Evolutionary conservation across 768 basidiomycete species (phyloP).

Genomic region (Floccularia luteovirens): DNA sequence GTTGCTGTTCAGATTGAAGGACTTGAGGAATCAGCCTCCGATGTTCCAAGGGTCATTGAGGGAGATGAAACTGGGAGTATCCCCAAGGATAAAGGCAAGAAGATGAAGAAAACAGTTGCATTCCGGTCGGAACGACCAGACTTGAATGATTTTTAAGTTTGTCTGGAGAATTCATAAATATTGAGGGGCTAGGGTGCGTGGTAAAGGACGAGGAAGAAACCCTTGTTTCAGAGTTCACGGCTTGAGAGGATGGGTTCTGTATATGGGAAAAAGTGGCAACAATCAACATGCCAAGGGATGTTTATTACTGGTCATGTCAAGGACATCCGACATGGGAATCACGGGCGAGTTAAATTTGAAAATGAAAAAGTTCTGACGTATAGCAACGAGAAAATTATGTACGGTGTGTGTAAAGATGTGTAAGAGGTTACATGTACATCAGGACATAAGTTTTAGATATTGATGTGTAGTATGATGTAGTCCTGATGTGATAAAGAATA

Average conservation of each 20-base stretch:
- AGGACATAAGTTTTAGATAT: no score
- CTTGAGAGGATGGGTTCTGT: conserved; percentile 3
- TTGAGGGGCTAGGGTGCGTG: neutral
- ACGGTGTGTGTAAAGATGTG: no score
- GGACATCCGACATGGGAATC: no score
- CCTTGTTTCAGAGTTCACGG: conserved; percentile 4
- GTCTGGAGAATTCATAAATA: neutral
- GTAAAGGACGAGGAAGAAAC: neutral
- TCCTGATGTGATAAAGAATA: no score
- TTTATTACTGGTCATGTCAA: neutral
- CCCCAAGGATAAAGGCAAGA: conserved; percentile 21
- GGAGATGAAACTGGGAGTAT: conserved; percentile 10
- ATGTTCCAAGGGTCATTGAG: conserved; percentile 5
- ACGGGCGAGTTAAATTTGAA: no score
- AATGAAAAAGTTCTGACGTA: no score
- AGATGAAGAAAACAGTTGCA: conserved; percentile 57
- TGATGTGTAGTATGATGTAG: no score
- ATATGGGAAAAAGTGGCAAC: conserved; percentile 8
- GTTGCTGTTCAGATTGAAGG: conserved; percentile 1
- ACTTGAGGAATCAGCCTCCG: neutral
- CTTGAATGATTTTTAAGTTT: conserved; percentile 62
- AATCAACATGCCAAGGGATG: no score
- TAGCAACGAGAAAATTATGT: no score
- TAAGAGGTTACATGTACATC: no score
- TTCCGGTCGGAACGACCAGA: conserved; percentile 64